Conservation (phyloP, 192 early-diverging fungal species). For the Bifiguratus adelaidae region DNA sequence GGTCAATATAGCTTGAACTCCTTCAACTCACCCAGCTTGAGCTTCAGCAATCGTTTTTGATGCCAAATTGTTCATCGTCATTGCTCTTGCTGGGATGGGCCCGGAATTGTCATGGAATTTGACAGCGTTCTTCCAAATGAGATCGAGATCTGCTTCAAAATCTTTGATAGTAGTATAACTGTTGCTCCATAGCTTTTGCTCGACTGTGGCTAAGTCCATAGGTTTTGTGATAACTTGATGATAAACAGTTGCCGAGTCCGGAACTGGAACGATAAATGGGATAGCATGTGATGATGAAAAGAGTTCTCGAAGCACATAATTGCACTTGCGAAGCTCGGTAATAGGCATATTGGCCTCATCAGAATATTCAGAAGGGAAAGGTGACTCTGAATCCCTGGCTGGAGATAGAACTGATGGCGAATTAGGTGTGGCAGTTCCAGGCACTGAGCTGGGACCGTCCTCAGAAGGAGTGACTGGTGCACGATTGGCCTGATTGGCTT, state of each 20-base stretch:
- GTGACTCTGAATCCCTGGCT: too few species aligned
- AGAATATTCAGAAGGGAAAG: too few species aligned
- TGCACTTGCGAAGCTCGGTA: slow-evolving; percentile 1
- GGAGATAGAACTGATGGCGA: too few species aligned
- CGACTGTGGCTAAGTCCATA: slow-evolving; percentile 42
- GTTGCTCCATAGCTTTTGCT: slow-evolving; percentile 37
- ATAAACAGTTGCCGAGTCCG: slow-evolving; percentile 24
- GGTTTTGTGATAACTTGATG: slow-evolving; percentile 31
- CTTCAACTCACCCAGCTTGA: neutral
- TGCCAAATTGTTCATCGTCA: neutral
- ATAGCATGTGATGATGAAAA: slow-evolving; percentile 16
- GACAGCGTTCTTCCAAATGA: slow-evolving; percentile 34
- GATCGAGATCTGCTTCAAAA: slow-evolving; percentile 33
- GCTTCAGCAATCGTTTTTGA: neutral
- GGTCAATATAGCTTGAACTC: too few species aligned
- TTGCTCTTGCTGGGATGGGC: slow-evolving; percentile 2
- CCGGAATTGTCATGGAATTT: slow-evolving; percentile 11
- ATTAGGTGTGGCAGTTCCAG: too few species aligned
- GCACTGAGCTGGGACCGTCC: too few species aligned
- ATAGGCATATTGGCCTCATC: too few species aligned
- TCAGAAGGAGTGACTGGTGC: too few species aligned
- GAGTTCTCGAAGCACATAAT: slow-evolving; percentile 16
- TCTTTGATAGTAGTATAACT: slow-evolving; percentile 22
- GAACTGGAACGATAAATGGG: slow-evolving; percentile 29
- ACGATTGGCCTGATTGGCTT: too few species aligned